phyloP scores from a whole-genome alignment of 163 green algal genomes.

The Scenedesmus sp. region DNA sequence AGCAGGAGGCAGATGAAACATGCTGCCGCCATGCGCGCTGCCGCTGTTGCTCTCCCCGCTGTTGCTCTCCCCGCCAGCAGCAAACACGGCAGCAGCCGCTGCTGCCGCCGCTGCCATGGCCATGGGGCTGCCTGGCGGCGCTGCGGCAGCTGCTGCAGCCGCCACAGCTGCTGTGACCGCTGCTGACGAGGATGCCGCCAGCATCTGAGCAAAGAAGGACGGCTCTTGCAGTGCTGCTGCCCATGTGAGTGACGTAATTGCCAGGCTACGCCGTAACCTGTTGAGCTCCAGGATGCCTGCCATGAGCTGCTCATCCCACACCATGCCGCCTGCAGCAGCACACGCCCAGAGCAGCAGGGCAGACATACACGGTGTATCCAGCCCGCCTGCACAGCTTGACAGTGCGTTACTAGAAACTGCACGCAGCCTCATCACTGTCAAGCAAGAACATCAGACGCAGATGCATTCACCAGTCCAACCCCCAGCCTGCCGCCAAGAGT shows the following conservation, averaged over 20 bases:
- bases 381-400: too few species aligned
- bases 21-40: conserved; percentile 48
- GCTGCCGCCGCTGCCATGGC: too few species aligned
- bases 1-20: conserved; percentile 51
- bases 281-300: conserved; percentile 78
- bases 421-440: too few species aligned
- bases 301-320: conserved; percentile 64
- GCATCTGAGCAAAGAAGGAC: conserved; percentile 51
- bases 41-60: conserved; percentile 3
- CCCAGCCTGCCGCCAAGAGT: too few species aligned
- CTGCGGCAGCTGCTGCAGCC: conserved; percentile 25
- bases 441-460: too few species aligned
- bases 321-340: background rate
- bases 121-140: conserved; percentile 16
- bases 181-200: background rate
- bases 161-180: conserved; percentile 14
- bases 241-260: conserved; percentile 78
- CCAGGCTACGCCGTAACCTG: conserved; percentile 73
- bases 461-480: too few species aligned
- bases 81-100: conserved; percentile 1
- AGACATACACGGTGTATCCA: background rate
- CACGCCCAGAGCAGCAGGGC: background rate
- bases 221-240: conserved; percentile 78
- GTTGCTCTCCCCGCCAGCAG: conserved; percentile 20
- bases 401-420: too few species aligned